These are phyloP conservation scores for Aurinia saxatilis DNA, from an alignment of 345 rosid species.

Conservation along the genomic window DNA sequence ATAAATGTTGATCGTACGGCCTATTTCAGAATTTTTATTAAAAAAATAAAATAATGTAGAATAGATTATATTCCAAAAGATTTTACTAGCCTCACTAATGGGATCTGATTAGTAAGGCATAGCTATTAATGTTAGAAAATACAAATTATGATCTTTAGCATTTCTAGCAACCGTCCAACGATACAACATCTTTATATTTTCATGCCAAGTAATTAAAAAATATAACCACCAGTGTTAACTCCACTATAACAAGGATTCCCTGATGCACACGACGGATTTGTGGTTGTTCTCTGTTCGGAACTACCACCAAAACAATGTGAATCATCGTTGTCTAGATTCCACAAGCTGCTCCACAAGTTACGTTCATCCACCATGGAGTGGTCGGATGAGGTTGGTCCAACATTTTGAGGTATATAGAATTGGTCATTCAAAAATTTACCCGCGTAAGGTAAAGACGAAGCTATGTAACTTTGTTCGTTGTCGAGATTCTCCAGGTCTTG, in stretches of 20 bases:
- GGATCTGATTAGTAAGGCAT: too few species aligned
- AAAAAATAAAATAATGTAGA: too few species aligned
- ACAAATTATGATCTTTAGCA: not conserved
- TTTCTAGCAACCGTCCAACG: not conserved
- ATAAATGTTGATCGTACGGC: too few species aligned
- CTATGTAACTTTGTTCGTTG: not conserved
- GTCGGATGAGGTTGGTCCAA: constrained; percentile 23
- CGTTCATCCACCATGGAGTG: constrained; percentile 30
- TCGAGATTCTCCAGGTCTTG: not conserved
- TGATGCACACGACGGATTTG: constrained; percentile 11
- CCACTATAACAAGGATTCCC: constrained; percentile 23
- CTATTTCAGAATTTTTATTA: too few species aligned
- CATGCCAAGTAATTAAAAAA: constrained; percentile 17
- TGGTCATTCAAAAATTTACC: constrained; percentile 4
- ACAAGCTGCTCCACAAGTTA: constrained; percentile 40
- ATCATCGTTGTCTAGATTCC: constrained; percentile 39
- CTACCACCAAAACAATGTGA: constrained; percentile 13
- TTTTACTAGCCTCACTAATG: too few species aligned
- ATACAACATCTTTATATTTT: not conserved
- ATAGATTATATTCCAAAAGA: too few species aligned
- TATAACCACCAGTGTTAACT: constrained; percentile 32
- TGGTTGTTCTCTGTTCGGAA: not conserved
- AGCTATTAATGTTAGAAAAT: too few species aligned
- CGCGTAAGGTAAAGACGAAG: constrained; percentile 20
- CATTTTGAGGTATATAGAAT: constrained; percentile 30